These are phyloP conservation scores for Spinacia oleracea DNA, from an alignment of 179 eudicot species.

Conservation along the genomic window DNA sequence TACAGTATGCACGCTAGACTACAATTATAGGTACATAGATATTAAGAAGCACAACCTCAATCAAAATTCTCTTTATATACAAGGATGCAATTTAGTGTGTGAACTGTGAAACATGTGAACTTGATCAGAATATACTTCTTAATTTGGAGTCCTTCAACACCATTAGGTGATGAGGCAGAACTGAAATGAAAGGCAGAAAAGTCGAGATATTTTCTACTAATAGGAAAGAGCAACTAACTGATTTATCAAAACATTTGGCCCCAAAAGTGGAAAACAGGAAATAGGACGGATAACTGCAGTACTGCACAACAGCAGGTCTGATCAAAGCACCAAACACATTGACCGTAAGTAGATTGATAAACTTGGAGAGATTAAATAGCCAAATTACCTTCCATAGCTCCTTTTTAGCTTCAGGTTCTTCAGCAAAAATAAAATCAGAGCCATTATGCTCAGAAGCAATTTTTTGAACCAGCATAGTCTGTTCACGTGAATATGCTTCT, in stretches of 20 bases:
- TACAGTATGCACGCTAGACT: too few relatives aligned
- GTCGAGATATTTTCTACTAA: not conserved
- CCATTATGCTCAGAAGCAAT: slow-evolving; percentile 86
- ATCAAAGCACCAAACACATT: not conserved
- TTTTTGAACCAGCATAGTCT: slow-evolving; percentile 76
- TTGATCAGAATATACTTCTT: not conserved
- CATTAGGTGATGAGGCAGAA: not conserved
- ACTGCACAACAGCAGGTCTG: not conserved
- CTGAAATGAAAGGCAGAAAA: too few relatives aligned
- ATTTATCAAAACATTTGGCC: not conserved
- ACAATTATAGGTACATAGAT: not conserved
- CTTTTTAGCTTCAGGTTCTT: slow-evolving; percentile 87
- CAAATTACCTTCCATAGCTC: slow-evolving; percentile 92
- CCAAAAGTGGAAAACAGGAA: not conserved
- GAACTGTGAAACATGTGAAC: not conserved
- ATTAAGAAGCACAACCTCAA: not conserved
- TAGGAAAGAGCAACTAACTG: not conserved
- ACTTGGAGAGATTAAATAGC: not conserved
- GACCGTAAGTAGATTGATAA: not conserved
- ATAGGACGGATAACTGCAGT: not conserved
- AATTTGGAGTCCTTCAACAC: not conserved
- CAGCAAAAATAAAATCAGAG: slow-evolving; percentile 84
- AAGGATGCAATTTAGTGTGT: not conserved
- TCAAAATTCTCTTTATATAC: not conserved
- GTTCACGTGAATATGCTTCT: slow-evolving; percentile 96